Evolutionary conservation across 2,329 filamentous ascomycete species (phyloP), one percentile per base, ranked within the genome.

Genomic region (Colletotrichum eleusines): DNA sequence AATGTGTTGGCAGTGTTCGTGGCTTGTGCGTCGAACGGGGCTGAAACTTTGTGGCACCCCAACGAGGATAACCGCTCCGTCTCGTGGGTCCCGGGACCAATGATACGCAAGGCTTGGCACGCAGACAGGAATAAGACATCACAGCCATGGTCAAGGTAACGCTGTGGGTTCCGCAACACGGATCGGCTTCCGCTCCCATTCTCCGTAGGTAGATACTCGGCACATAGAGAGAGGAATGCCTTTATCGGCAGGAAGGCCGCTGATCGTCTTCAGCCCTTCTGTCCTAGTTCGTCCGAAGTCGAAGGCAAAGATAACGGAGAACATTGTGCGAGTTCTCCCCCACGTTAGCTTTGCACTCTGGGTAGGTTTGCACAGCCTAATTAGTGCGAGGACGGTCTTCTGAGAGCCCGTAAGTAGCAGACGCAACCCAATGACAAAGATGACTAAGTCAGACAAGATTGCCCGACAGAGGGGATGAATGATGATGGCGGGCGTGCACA

Each of bases 111-210:
- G 20, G 26, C 18, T 59, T 59, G 57, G 20, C 57, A 46, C 26
- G 40, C 23, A 44, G 57, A 59, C 44, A 61, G 58, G 59, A 51
- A 51, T 31, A 51, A 40, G 59, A 51, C 26, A n/a, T 48, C 59
- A 40, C 33, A 28, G 46, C n/a, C 33, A 38, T 23, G 59, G 51
- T 62, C 59, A 62, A 62, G 18, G 59, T 31, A 42, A 40, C 23
- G 23, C 33, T 51, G 46, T 40, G 46, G 33, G 16, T 62, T 62
- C 33, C 57, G 28, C 28, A 48, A 48, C 28, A 42, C n/a, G 20
- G 33, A 62, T 31, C 44, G 33, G 42, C 31, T 50, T 33, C 59
- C 33, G 33, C 59, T 62, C 33, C 28, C 59, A n/a, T 40, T 48
- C 31, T 23, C 35, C n/a, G 11, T 28, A 38, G 20, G 20, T 33